These are phyloP conservation scores for Tetrahymena borealis DNA, from an alignment of 73 alveolate species.

Conservation along the genomic window DNA sequence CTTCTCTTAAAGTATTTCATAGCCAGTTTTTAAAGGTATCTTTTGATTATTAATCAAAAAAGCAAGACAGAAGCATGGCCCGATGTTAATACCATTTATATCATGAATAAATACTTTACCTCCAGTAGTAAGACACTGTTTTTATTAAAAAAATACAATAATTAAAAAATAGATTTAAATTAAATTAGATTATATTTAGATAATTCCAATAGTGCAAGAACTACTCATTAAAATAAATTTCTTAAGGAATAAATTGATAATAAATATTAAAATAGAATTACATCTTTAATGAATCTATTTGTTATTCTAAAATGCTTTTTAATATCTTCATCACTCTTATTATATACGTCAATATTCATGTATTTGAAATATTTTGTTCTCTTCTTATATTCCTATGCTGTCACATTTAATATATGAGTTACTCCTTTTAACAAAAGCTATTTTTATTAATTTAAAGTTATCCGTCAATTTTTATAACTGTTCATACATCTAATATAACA, in stretches of 20 bases:
- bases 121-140: constrained; percentile 16
- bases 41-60: constrained; percentile 75
- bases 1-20: constrained; percentile 19
- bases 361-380: constrained; percentile 78
- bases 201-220: too few relatives aligned
- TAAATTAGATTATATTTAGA: too few relatives aligned
- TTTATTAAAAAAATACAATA: neutral
- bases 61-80: constrained; percentile 83
- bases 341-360: constrained; percentile 73
- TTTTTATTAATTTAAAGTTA: constrained; percentile 26
- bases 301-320: constrained; percentile 84
- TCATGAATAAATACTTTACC: constrained; percentile 82
- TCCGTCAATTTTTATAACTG: neutral
- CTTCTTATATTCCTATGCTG: constrained; percentile 80
- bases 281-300: constrained; percentile 84
- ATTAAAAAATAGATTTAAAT: too few relatives aligned
- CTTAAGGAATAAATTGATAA: too few relatives aligned
- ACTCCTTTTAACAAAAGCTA: constrained; percentile 65
- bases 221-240: too few relatives aligned
- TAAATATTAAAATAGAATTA: constrained; percentile 30
- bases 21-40: constrained; percentile 68
- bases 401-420: constrained; percentile 72
- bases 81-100: constrained; percentile 77
- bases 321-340: constrained; percentile 79
- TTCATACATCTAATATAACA: too few relatives aligned